Conservation (phyloP, 352 stramenopile species). For the Plasmopara viticola region DNA sequence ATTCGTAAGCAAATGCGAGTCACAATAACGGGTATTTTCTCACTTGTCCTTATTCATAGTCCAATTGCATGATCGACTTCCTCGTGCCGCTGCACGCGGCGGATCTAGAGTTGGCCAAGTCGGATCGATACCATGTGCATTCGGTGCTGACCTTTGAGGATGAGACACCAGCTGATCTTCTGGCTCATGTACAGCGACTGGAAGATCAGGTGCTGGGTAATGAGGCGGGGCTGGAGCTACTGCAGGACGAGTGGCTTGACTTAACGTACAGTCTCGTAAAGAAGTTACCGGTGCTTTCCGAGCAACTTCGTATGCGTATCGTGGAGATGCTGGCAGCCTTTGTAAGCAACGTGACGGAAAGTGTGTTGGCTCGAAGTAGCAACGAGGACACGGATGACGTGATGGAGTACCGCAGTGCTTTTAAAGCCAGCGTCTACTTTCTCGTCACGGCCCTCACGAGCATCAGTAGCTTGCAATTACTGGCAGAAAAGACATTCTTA, state of each 20-base stretch:
- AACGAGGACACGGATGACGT: constrained; percentile 43
- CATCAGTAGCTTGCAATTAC: constrained; percentile 40
- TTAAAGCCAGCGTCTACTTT: constrained; percentile 70
- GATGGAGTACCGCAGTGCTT: constrained; percentile 38
- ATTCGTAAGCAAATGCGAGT: too few species aligned
- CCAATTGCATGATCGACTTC: constrained; percentile 45
- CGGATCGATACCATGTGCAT: constrained; percentile 60
- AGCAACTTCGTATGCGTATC: constrained; percentile 56
- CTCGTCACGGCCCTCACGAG: constrained; percentile 52
- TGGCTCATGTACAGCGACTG: constrained; percentile 35
- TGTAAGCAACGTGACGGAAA: constrained; percentile 53
- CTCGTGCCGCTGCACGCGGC: constrained; percentile 68
- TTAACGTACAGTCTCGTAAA: constrained; percentile 73
- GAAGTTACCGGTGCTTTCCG: constrained; percentile 39
- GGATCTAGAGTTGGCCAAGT: constrained; percentile 69
- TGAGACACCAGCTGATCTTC: constrained; percentile 38
- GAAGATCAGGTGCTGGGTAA: constrained; percentile 52
- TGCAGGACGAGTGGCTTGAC: constrained; percentile 59
- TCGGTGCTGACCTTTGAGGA: constrained; percentile 53
- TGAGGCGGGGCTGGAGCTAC: constrained; percentile 45
- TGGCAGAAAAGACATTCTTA: constrained; percentile 64
- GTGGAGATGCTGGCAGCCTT: constrained; percentile 57
- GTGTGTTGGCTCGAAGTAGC: constrained; percentile 27
- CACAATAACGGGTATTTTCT: neutral
- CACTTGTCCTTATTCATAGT: neutral